These are phyloP conservation scores for Monilinia vaccinii-corymbosi DNA, from an alignment of 2,329 filamentous ascomycete species.

Conservation along the genomic window DNA sequence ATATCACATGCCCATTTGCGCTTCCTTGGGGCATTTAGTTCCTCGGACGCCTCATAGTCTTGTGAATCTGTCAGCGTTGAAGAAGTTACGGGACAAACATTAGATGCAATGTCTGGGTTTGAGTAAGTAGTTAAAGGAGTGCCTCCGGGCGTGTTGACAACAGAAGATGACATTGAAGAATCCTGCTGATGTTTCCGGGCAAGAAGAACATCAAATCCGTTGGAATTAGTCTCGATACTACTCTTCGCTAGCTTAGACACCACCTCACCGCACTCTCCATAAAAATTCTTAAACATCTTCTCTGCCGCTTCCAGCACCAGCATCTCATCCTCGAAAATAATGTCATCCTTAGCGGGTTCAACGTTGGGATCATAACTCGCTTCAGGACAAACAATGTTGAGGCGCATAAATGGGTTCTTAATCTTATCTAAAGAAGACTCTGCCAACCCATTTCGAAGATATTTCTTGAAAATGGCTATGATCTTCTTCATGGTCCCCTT, in stretches of 20 bases:
- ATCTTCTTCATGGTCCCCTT: constrained; percentile 54
- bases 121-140: neutral
- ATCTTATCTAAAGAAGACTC: constrained; percentile 23
- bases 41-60: neutral
- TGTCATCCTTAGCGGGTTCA: constrained; percentile 62
- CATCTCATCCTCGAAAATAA: constrained; percentile 53
- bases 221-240: neutral
- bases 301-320: constrained; percentile 32
- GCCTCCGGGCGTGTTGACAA: neutral
- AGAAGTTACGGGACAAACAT: neutral
- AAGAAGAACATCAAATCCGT: constrained; percentile 22
- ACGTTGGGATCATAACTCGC: constrained; percentile 64
- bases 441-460: constrained; percentile 33
- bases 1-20: constrained; percentile 33
- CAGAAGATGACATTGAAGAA: neutral
- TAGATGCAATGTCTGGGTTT: neutral
- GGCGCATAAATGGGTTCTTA: constrained; percentile 50
- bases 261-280: constrained; percentile 15
- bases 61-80: neutral
- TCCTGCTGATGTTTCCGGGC: constrained; percentile 15
- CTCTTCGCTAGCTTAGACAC: neutral
- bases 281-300: constrained; percentile 23
- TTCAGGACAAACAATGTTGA: constrained; percentile 53
- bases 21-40: neutral
- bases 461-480: constrained; percentile 41